These are phyloP conservation scores for Hyphopichia buzzinii DNA, from an alignment of 1,139 yeast species.

Conservation along the genomic window DNA sequence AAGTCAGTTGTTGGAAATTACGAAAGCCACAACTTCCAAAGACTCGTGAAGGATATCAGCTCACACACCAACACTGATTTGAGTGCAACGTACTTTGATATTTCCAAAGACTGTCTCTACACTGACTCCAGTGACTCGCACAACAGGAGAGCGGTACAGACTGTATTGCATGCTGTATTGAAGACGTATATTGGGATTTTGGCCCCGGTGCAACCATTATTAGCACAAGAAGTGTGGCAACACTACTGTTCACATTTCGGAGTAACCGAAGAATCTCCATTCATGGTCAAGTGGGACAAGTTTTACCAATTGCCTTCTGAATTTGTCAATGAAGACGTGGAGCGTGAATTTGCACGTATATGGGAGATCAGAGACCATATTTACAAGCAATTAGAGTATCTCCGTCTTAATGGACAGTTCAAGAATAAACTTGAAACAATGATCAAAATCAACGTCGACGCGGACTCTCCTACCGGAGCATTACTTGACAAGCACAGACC, in stretches of 20 bases:
- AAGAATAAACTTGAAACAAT: slow-evolving; percentile 67
- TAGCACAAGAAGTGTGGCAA: slow-evolving; percentile 88
- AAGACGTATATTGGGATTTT: slow-evolving; percentile 61
- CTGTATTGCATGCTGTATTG: slow-evolving; percentile 63
- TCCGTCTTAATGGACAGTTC: slow-evolving; percentile 35
- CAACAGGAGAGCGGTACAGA: slow-evolving; percentile 66
- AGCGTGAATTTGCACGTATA: slow-evolving; percentile 38
- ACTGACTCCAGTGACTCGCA: slow-evolving; percentile 53
- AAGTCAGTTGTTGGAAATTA: slow-evolving; percentile 44
- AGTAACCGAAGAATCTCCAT: slow-evolving; percentile 46
- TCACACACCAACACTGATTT: slow-evolving; percentile 72
- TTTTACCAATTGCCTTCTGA: slow-evolving; percentile 27
- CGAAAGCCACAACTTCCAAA: slow-evolving; percentile 60
- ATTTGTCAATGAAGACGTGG: slow-evolving; percentile 26
- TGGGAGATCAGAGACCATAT: slow-evolving; percentile 50
- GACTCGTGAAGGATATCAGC: slow-evolving; percentile 61
- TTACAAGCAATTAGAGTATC: slow-evolving; percentile 36
- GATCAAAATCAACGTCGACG: slow-evolving; percentile 33
- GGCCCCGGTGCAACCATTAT: slow-evolving; percentile 79
- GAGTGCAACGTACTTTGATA: slow-evolving; percentile 83
- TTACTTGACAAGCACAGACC: slow-evolving; percentile 24
- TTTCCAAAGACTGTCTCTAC: slow-evolving; percentile 81
- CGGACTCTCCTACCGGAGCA: slow-evolving; percentile 7
- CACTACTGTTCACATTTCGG: slow-evolving; percentile 39
- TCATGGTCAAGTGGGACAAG: slow-evolving; percentile 38